phyloP scores from a whole-genome alignment of 2,329 filamentous ascomycete genomes.

The Penicillium carneum region DNA sequence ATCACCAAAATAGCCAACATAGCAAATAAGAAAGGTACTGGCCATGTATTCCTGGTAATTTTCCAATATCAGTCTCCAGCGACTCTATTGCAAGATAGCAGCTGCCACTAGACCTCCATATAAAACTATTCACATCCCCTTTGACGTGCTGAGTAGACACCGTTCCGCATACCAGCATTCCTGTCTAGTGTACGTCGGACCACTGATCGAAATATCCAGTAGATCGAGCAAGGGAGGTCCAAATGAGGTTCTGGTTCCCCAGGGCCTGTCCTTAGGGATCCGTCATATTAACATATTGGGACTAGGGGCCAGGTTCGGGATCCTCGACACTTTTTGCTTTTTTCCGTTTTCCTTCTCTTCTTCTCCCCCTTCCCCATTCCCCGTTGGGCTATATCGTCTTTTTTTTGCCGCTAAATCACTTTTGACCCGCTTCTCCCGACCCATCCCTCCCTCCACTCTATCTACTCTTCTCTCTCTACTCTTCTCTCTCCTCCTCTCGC shows the following conservation, averaged over 20 bases:
- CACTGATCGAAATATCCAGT: slow-evolving; percentile 2
- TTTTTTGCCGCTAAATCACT: slow-evolving; percentile 16
- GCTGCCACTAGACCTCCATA: background rate
- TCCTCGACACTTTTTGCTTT: slow-evolving; percentile 41
- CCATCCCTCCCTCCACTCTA: slow-evolving; percentile 26
- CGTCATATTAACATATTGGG: slow-evolving; percentile 53
- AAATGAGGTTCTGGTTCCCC: slow-evolving; percentile 17
- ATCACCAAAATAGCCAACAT: slow-evolving; percentile 8
- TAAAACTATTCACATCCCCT: background rate
- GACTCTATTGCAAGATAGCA: background rate
- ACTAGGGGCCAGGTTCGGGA: slow-evolving; percentile 51
- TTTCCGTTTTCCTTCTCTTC: slow-evolving; percentile 23
- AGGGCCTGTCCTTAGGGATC: slow-evolving; percentile 40
- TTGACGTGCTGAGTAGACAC: slow-evolving; percentile 4
- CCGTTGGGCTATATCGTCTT: slow-evolving; percentile 18
- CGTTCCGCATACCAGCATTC: slow-evolving; percentile 14
- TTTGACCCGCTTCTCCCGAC: slow-evolving; percentile 22
- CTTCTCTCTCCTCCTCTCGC: slow-evolving; percentile 7
- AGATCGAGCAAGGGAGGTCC: slow-evolving; percentile 24
- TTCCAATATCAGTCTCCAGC: slow-evolving; percentile 8
- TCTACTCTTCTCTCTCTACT: slow-evolving; percentile 19
- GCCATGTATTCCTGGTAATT: slow-evolving; percentile 6
- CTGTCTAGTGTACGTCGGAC: background rate
- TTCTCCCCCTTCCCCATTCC: slow-evolving; percentile 16
- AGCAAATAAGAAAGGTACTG: slow-evolving; percentile 9